Percentiles rank a stretch among this genome's conserved stretches.
phyloP scores from a whole-genome alignment of 2,329 filamentous ascomycete species.

The Fusarium sororula region DNA sequence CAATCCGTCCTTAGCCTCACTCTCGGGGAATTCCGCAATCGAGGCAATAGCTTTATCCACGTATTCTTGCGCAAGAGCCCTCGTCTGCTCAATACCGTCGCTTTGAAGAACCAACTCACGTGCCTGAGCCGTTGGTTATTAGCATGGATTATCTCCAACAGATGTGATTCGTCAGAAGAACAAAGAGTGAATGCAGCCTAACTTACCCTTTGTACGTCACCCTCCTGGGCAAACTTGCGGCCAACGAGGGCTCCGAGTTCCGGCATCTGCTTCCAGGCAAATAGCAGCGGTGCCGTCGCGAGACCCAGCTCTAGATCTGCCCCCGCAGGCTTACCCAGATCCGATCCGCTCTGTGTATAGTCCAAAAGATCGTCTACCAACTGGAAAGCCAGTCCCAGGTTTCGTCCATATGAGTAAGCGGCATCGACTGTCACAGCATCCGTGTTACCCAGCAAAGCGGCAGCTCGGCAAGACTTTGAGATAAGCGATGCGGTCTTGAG shows the following conservation, averaged over 20 bases:
- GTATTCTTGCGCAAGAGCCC: conserved; percentile 89
- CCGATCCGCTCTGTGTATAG: conserved; percentile 85
- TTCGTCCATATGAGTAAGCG: conserved; percentile 91
- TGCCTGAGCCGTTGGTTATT: conserved; percentile 66
- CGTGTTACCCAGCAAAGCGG: conserved; percentile 84
- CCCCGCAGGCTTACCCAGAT: conserved; percentile 93
- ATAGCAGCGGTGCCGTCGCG: conserved; percentile 91
- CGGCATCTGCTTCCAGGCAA: conserved; percentile 91
- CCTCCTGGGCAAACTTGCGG: conserved; percentile 84
- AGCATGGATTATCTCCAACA: conserved; percentile 31
- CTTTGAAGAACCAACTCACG: conserved; percentile 84
- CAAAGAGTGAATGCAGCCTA: neutral
- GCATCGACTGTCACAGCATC: conserved; percentile 85
- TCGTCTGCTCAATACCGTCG: conserved; percentile 90
- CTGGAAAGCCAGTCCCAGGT: conserved; percentile 94
- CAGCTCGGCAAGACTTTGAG: conserved; percentile 92
- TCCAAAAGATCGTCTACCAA: conserved; percentile 98
- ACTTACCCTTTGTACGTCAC: conserved; percentile 84
- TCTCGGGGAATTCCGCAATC: conserved; percentile 87
- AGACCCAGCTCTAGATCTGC: conserved; percentile 93
- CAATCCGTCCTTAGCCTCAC: conserved; percentile 90
- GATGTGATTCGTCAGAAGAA: conserved; percentile 26
- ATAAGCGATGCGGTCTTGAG: conserved; percentile 96
- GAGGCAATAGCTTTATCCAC: conserved; percentile 86
- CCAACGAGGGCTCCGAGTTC: conserved; percentile 90